Evolutionary conservation across 108 stramenopile species (phyloP), one percentile per base, ranked within the genome.

Genomic region (Fistulifera pelliculosa): DNA sequence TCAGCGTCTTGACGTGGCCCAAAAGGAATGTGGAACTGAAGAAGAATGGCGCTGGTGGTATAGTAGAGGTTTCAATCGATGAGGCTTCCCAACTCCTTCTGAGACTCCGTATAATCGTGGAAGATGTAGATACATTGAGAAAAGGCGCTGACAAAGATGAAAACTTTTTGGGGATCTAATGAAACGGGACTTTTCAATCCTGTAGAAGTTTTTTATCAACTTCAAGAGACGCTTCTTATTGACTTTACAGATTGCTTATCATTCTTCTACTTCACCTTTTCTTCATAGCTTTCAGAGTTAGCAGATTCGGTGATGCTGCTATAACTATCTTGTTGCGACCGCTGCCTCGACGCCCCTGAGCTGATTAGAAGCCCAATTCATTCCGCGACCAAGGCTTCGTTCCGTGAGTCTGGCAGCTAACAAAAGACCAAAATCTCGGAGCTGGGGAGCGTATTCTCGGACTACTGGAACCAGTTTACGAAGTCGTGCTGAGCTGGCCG

Each of bases 331-430:
- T 8, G 31, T 8, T 35, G 31, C 31, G 8, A 35, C 6, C 3
- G 31, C 31, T 3, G 31, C 31, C 31, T 35, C 31, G 8, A 35
- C 31, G 8, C 31, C 31, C 31, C 3, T 3, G 8, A 35, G 31
- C 31, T 35, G 31, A 35, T 8, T 35, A 3, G 31, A 35, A 6
- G 31, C 31, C 80, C 78, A 89, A 28, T 72, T 76, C 52, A 89
- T 54, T 16, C 87, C 79, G 58, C 87, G 64, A 12, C 78, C 75
- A 13, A 89, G 40, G 35, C 49, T 58, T 61, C 85, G 85, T 47
- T 89, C 87, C 18, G 67, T 85, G 41, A 89, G 52, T 17, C 87
- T 64, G 8, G 77, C 81, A 14, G 77, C 74, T 48, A 89, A 54
- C 39, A 84, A 44, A 1, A 76, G 50, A 11, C 74, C 83, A 57